A percentile compares a stretch with the other conserved stretches of the same genome.
phyloP scores from a whole-genome alignment of 2,329 filamentous ascomycete genomes.

The Arthrobotrys sphaeroides region DNA sequence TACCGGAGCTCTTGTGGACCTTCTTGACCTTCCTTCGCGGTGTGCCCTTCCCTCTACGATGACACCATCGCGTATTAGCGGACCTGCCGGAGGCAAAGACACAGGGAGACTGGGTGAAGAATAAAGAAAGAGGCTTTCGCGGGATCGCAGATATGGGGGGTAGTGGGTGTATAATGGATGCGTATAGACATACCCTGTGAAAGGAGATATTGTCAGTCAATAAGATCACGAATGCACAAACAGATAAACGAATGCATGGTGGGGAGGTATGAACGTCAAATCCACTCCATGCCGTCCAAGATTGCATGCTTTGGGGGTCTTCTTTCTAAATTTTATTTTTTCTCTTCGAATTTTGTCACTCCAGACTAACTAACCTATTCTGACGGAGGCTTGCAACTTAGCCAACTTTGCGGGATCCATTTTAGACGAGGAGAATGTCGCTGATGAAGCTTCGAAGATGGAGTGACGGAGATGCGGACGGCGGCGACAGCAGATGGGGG shows the following conservation, averaged over 20 bases:
- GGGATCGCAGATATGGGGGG: not conserved
- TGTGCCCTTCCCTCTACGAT: constrained; percentile 88
- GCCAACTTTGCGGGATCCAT: constrained; percentile 73
- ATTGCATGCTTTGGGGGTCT: too few species aligned
- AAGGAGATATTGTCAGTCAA: not conserved
- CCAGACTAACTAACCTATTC: constrained; percentile 72
- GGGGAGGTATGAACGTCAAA: too few species aligned
- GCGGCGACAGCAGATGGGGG: not conserved
- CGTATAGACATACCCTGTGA: constrained; percentile 31
- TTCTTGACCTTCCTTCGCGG: constrained; percentile 99
- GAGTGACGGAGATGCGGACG: constrained; percentile 57
- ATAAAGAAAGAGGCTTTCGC: not conserved
- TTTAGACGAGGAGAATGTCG: not conserved
- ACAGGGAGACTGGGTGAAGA: not conserved
- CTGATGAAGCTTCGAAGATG: not conserved
- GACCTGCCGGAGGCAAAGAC: not conserved
- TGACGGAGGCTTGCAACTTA: constrained; percentile 71
- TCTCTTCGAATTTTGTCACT: too few species aligned
- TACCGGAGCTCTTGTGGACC: constrained; percentile 87
- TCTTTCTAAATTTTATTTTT: too few species aligned
- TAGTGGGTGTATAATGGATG: too few species aligned
- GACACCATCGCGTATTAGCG: constrained; percentile 37
- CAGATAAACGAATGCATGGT: too few species aligned
- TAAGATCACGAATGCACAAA: not conserved
- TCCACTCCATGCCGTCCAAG: too few species aligned